A percentile compares a stretch with the other conserved stretches of the same genome.
Evolutionary conservation across 305 asterid species (phyloP).

Genomic region (Euphrasia arctica): DNA sequence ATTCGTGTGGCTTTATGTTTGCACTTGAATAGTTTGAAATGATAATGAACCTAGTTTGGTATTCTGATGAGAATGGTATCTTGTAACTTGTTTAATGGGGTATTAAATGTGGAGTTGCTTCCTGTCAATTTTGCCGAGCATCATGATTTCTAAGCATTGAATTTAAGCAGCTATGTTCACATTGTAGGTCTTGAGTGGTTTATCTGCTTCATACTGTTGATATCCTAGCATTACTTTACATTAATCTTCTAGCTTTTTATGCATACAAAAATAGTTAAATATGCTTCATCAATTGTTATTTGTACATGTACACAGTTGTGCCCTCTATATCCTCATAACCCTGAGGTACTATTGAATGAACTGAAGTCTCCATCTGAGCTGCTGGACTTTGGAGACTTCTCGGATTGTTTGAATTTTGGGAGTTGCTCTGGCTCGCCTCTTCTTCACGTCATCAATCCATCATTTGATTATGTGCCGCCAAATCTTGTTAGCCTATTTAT

Average conservation of each 20-base stretch:
- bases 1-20: slow-evolving; percentile 3
- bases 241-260: slow-evolving; percentile 14
- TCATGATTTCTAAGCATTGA: slow-evolving; percentile 13
- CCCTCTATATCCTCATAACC: slow-evolving; percentile 96
- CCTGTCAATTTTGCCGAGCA: slow-evolving; percentile 9
- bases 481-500: slow-evolving; percentile 88
- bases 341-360: slow-evolving; percentile 90
- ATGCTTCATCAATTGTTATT: slow-evolving; percentile 22
- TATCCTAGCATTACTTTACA: neutral
- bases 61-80: slow-evolving; percentile 8
- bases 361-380: slow-evolving; percentile 95
- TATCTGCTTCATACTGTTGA: slow-evolving; percentile 15
- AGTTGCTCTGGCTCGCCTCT: slow-evolving; percentile 78
- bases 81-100: slow-evolving; percentile 2
- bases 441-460: slow-evolving; percentile 89
- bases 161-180: neutral
- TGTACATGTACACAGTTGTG: slow-evolving; percentile 56
- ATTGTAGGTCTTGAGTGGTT: slow-evolving; percentile 19
- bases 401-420: slow-evolving; percentile 87
- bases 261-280: slow-evolving; percentile 9
- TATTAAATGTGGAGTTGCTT: neutral
- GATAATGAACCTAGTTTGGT: neutral
- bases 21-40: neutral
- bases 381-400: slow-evolving; percentile 94
- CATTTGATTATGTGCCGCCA: slow-evolving; percentile 97